Conservation (phyloP, 176 grass and related monocot species). For the Oryza meridionalis region DNA sequence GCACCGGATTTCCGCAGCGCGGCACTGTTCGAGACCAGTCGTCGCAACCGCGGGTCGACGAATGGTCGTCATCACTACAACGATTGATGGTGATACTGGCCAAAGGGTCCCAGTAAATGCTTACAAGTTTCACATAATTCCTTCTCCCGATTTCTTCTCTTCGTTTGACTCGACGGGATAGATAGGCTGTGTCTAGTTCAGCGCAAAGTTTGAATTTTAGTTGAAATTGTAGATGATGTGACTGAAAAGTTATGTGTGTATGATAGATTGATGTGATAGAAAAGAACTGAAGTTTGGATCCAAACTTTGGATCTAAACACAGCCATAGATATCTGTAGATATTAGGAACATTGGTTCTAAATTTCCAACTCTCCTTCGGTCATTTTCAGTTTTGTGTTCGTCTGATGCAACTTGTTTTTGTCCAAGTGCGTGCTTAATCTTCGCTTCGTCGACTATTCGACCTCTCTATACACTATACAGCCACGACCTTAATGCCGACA, state of each 20-base stretch:
- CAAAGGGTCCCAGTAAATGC: background rate
- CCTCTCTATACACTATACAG: no score
- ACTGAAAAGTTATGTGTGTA: no score
- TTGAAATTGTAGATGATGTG: no score
- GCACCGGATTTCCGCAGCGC: background rate
- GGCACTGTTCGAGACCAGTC: background rate
- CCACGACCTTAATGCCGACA: background rate
- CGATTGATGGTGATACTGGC: conserved; percentile 9
- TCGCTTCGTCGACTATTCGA: background rate
- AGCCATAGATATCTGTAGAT: background rate
- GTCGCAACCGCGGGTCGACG: background rate
- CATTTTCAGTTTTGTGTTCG: background rate
- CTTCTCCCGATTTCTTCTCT: background rate
- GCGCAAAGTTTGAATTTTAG: no score
- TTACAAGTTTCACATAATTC: background rate
- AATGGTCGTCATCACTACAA: background rate
- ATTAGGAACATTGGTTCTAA: background rate
- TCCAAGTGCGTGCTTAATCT: background rate
- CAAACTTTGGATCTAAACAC: no score
- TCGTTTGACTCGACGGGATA: background rate
- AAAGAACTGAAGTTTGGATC: no score
- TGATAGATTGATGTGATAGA: no score
- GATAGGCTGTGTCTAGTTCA: no score
- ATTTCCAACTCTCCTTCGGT: background rate
- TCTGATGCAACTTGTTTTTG: background rate